phyloP scores from a whole-genome alignment of 768 basidiomycete species.

The Termitomyces sp. region DNA sequence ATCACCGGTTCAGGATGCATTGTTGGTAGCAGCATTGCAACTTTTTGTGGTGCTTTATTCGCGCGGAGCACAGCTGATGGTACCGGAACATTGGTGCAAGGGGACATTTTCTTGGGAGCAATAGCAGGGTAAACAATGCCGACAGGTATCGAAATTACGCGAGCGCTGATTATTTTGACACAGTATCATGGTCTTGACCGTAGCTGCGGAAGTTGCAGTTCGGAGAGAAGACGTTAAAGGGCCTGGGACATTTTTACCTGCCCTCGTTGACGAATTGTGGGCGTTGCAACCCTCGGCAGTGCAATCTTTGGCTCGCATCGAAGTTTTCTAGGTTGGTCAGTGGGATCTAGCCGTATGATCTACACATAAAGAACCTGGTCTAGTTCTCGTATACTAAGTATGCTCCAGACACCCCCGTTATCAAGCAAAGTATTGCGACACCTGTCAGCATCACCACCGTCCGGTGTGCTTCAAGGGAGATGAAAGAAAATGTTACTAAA shows the following conservation, averaged over 20 bases:
- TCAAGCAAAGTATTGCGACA: too few relatives aligned
- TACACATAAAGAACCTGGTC: too few relatives aligned
- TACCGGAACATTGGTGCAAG: constrained; percentile 50
- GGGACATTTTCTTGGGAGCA: constrained; percentile 73
- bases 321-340: constrained; percentile 11
- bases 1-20: constrained; percentile 94
- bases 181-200: constrained; percentile 52
- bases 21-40: constrained; percentile 68
- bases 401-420: too few relatives aligned
- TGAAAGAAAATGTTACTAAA: too few relatives aligned
- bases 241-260: constrained; percentile 60
- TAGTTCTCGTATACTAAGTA: too few relatives aligned
- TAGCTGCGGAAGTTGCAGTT: constrained; percentile 58
- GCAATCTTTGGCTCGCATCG: constrained; percentile 24
- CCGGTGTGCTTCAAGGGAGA: too few relatives aligned
- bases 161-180: not conserved
- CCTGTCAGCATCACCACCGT: too few relatives aligned
- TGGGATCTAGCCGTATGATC: too few relatives aligned
- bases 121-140: constrained; percentile 61
- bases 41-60: constrained; percentile 65
- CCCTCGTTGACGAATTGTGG: constrained; percentile 55
- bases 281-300: constrained; percentile 27
- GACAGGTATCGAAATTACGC: not conserved
- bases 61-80: constrained; percentile 26
- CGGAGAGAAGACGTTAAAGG: constrained; percentile 44